Base-by-base conservation (phyloP, 2,329 filamentous ascomycete genomes). In the Ophiostoma ulmi region DNA sequence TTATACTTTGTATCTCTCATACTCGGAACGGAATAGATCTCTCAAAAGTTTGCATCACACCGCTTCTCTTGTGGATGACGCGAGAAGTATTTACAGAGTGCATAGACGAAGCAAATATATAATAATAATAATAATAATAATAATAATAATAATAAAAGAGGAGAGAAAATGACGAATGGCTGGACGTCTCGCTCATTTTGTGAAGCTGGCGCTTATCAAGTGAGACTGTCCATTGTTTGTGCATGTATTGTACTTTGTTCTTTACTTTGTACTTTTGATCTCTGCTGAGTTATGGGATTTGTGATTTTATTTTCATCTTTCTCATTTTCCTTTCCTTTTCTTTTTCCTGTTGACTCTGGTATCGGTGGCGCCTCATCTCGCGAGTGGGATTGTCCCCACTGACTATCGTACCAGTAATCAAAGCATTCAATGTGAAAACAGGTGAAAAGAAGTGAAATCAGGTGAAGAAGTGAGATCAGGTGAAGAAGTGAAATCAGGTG, bases 31-130 rank as follows among this genome's bases (percentile, higher is more conserved):
- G 14, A 5, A 20, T 39, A 7, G 44, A 48, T 48, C 14, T 48
- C 14, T 63, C 26, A 26, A 20, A 20, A 63, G n/a, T 26, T 26
- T 63, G 58, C 58, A 63, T 31, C 58, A 63, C 58, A 63, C 58
- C 58, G 58, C 58, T 35, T 63, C 26, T 63, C 58, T 31, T 5
- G 26, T 63, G 58, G 58, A 63, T 26, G 52, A 26, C n/a, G 52
- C 52, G 52, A 58, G 52, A 58, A 58, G 17, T 7, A 20, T 17
- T n/a, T 48, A 48, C 44, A 20, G 44, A 48, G 44, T 7, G 6
- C 5, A 13, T 5, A 48, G n/a, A 48, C 5, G 44, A 20, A n/a
- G 17, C 5, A 48, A 48, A n/a, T 1, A 48, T n/a, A n/a, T n/a
- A n/a, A n/a, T n/a, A n/a, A n/a, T n/a, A n/a, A n/a, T n/a, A n/a